Base-by-base conservation (phyloP, 345 rosid genomes). In the Ailanthus altissimus region DNA sequence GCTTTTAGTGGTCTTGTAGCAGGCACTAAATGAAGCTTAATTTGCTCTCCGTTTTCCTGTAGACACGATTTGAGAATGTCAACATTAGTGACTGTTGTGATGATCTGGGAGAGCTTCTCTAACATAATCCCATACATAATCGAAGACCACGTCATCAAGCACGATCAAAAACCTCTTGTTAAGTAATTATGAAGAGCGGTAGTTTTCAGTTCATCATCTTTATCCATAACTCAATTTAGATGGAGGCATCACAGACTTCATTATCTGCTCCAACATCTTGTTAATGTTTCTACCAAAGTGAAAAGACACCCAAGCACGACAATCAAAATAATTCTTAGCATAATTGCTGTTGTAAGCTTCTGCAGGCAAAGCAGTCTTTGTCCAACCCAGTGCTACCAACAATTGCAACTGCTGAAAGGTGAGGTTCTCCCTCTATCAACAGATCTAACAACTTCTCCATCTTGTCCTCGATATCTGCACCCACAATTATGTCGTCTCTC, bases 121-220 rank as follows among this genome's bases (percentile, higher is more conserved):
- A 11, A 65, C 0, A 21, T 4, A 20, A 46, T 23, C 38, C 21
- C 20, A 67, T 25, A 23, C 14, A 23, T 1, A 8, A 23, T 5
- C 2, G 6, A 2, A 0, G 1, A 18, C 0, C 0, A 23, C 16
- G 46, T 23, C 38, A 2, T 4, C 9, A 46, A 23, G 38, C 11
- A 67, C 38, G 13, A 67, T 23, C 47, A 46, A 23, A 46, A 23
- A 67, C 71, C 11, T 67, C 38, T 66, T 40, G 51, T 66, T 1
- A 66, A 16, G 70, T 21, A 42, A 66, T 65, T 4, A 40, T 42
- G 49, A 11, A n/a, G 1, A 20, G 69, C 5, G 11, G 8, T 65
- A 40, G 6, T 65, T 18, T 11, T 65, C 25, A 18, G 1, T 11
- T 36, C 21, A 62, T 1, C 1, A 4, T 42, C 50, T 42, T 65